Conservation (phyloP, 2,329 filamentous ascomycete species). For the Fusarium sp. region DNA sequence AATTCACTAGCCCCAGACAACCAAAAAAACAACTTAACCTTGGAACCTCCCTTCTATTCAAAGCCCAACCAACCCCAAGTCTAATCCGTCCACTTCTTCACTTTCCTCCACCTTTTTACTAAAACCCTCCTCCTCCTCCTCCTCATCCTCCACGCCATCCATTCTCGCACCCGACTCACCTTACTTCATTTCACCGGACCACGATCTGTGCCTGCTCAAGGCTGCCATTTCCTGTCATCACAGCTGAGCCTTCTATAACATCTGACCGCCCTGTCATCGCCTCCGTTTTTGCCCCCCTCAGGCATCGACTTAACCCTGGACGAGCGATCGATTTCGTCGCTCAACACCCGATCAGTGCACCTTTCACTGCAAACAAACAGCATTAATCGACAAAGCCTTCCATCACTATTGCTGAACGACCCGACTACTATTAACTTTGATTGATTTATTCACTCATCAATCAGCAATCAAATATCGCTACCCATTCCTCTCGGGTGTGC, state of each 20-base stretch:
- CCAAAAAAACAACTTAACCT: constrained; percentile 31
- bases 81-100: constrained; percentile 28
- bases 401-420: constrained; percentile 5
- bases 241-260: neutral
- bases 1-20: constrained; percentile 39
- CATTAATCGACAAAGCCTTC: neutral
- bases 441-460: constrained; percentile 30
- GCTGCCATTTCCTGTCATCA: neutral
- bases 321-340: neutral
- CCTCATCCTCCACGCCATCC: constrained; percentile 17
- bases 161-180: neutral
- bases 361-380: constrained; percentile 9
- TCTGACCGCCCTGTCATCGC: neutral
- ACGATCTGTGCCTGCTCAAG: neutral
- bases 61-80: constrained; percentile 31
- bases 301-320: neutral
- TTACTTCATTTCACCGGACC: neutral
- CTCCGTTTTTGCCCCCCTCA: neutral
- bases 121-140: constrained; percentile 12
- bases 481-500: constrained; percentile 14
- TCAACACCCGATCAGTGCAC: constrained; percentile 4
- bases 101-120: constrained; percentile 32
- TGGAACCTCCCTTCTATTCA: constrained; percentile 33
- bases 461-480: constrained; percentile 9
- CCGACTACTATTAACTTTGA: constrained; percentile 12